Evolutionary conservation across 2,329 filamentous ascomycete genomes (phyloP).

Genomic region (Phialemoniopsis sp.): DNA sequence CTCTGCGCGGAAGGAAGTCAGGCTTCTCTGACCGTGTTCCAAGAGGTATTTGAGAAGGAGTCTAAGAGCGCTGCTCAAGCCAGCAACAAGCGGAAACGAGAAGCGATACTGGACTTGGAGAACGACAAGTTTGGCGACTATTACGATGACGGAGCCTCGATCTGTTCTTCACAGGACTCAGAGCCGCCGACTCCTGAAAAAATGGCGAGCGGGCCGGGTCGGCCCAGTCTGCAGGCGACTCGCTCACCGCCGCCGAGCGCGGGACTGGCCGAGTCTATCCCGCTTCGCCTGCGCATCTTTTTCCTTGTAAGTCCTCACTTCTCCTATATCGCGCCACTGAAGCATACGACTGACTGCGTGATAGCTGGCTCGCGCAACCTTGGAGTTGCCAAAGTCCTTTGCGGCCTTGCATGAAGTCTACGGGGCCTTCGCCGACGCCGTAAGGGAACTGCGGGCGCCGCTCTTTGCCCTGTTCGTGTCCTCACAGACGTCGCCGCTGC

Average conservation of each 20-base stretch:
- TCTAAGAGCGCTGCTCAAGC: conserved; percentile 39
- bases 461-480: conserved; percentile 54
- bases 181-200: conserved; percentile 42
- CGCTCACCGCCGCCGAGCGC: conserved; percentile 18
- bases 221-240: conserved; percentile 7
- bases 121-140: conserved; percentile 59
- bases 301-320: conserved; percentile 35
- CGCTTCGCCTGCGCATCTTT: conserved; percentile 60
- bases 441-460: conserved; percentile 54
- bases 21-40: conserved; percentile 50
- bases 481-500: conserved; percentile 30
- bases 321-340: neutral
- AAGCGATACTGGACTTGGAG: conserved; percentile 48
- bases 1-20: conserved; percentile 62
- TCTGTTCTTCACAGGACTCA: conserved; percentile 38
- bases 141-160: conserved; percentile 41
- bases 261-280: conserved; percentile 48
- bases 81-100: conserved; percentile 45
- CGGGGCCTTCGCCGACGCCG: conserved; percentile 49
- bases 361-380: conserved; percentile 38
- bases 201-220: conserved; percentile 16
- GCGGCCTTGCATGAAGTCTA: conserved; percentile 50
- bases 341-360: conserved; percentile 10
- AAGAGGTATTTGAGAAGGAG: conserved; percentile 66
- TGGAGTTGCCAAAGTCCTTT: conserved; percentile 37